Evolutionary conservation across 495 filamentous ascomycete species (phyloP).

Genomic region (Penicillium nucicola): DNA sequence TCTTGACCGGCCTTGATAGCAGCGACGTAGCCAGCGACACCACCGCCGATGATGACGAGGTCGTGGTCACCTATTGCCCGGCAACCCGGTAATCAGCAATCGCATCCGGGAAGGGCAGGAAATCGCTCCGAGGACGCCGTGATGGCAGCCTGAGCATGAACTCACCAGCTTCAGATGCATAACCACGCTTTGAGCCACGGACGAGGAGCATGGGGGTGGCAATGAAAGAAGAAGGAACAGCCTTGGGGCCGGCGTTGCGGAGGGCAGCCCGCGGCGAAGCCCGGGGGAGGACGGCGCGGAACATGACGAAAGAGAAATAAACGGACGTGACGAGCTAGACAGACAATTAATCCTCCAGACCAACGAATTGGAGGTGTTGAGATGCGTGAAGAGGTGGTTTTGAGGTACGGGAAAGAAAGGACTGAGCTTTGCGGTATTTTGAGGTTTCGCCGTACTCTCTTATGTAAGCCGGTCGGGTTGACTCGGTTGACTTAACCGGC

Average conservation of each 20-base stretch:
- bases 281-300: conserved; percentile 69
- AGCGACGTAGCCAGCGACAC: conserved; percentile 97
- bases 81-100: conserved; percentile 23
- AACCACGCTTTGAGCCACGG: conserved; percentile 59
- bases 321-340: conserved; percentile 23
- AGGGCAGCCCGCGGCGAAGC: conserved; percentile 63
- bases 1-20: conserved; percentile 99
- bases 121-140: neutral
- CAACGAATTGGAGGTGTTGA: conserved; percentile 24
- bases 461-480: conserved; percentile 26
- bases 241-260: conserved; percentile 39
- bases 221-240: conserved; percentile 53
- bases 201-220: conserved; percentile 53
- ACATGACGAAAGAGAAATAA: conserved; percentile 53
- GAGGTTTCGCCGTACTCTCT: conserved; percentile 16
- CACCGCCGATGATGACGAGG: conserved; percentile 92
- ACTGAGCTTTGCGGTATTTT: conserved; percentile 30
- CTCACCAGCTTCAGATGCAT: conserved; percentile 79
- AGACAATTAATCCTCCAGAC: conserved; percentile 27
- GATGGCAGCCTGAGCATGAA: neutral
- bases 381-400: conserved; percentile 21
- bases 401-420: conserved; percentile 30
- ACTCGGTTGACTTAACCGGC: conserved; percentile 14
- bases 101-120: conserved; percentile 18
- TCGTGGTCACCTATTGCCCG: conserved; percentile 73